phyloP scores from a whole-genome alignment of 2,329 filamentous ascomycete species.

The Diaporthe amygdali region DNA sequence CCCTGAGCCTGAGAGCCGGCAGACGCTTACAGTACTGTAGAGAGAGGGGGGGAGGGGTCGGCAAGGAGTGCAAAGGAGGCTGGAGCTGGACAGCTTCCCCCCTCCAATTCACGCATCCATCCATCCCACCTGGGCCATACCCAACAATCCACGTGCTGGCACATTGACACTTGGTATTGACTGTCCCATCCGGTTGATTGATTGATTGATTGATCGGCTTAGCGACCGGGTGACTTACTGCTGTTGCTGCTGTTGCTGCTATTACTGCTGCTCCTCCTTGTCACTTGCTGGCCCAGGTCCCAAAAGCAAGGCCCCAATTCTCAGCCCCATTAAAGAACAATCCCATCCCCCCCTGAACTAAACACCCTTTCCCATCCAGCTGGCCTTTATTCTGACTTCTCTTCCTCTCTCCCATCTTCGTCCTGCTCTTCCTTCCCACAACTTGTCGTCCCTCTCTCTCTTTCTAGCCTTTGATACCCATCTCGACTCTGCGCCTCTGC shows the following conservation, averaged over 20 bases:
- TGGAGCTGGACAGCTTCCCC: background rate
- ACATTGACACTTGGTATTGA: background rate
- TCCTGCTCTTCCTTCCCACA: constrained; percentile 15
- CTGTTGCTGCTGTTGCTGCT: too few relatives aligned
- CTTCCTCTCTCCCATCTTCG: background rate
- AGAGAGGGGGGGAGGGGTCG: background rate
- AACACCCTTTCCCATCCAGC: constrained; percentile 17
- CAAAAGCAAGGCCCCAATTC: constrained; percentile 12
- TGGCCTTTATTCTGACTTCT: constrained; percentile 24
- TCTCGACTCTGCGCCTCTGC: constrained; percentile 18
- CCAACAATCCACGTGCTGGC: constrained; percentile 4
- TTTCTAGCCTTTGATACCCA: constrained; percentile 23
- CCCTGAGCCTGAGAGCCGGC: background rate
- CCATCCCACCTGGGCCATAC: background rate
- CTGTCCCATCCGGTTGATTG: too few relatives aligned
- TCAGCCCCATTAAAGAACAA: constrained; percentile 27
- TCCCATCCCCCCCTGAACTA: constrained; percentile 24
- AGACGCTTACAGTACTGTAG: too few relatives aligned
- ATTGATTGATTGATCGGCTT: background rate
- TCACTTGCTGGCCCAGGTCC: background rate
- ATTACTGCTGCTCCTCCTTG: background rate
- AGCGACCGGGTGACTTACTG: too few relatives aligned
- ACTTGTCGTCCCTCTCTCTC: constrained; percentile 20
- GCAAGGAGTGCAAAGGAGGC: background rate
- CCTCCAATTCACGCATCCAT: background rate